Base-by-base conservation (phyloP, 345 rosid genomes). In the Ceriops tagal region DNA sequence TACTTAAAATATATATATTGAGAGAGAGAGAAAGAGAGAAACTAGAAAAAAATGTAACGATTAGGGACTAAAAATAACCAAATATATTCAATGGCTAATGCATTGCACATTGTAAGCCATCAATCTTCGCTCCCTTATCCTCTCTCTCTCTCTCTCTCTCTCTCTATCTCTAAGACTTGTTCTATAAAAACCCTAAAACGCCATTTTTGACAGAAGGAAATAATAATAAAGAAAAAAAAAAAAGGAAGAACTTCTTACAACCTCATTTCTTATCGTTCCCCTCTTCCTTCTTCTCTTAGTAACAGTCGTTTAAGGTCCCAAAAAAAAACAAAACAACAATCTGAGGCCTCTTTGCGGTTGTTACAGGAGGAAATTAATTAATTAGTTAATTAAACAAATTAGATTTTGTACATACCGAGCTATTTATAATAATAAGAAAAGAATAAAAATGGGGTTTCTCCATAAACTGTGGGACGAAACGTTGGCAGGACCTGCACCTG, bases 391-490 rank as follows among this genome's bases (percentile, higher is more conserved):
- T 3, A 0, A 34, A 34, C 2, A 34, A 34, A 39, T 39, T 10
- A 39, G 46, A 39, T 43, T 43, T 3, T 13, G 16, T 32, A 70
- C 71, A 83, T 66, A 65, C 58, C 20, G 58, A 39, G 5, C 15
- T n/a, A 62, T 59, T 0, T 21, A n/a, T 9, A 21, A 31, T 28
- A 67, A 53, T 30, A 20, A 3, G 55, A 69, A 68, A 52, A 52
- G 56, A 52, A 68, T 1, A 24, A 46, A 34, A 22, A 92, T 93
- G 97, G 89, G 91, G 43, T 81, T 93, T 21, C 87, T 89, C 35
- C 87, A 90, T 74, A 87, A 87, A 81, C 79, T 93, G 15, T 93
- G 98, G 98, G 96, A 93, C 83, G 97, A 93, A 85, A 90, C 96
- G 49, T 82, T 93, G 26, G 96, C 96, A 34, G 97, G 98, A 26